These are phyloP conservation scores for Cyberlindnera maritima DNA, from an alignment of 805 yeast genomes.

Conservation along the genomic window DNA sequence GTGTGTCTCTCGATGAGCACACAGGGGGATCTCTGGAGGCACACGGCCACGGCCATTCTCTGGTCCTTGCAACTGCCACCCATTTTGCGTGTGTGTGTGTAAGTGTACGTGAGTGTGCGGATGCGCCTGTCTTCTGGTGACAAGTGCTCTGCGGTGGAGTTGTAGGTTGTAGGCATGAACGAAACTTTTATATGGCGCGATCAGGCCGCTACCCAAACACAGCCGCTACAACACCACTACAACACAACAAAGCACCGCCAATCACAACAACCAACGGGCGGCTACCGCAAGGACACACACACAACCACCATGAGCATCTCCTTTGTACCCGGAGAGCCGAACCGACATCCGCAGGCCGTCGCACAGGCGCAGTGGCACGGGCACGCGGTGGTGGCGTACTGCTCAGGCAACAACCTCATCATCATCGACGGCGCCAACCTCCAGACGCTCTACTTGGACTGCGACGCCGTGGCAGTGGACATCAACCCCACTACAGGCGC, in stretches of 20 bases:
- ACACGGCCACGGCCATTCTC: slow-evolving; percentile 90
- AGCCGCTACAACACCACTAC: too few relatives aligned
- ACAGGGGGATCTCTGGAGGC: slow-evolving; percentile 95
- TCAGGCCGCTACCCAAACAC: neutral
- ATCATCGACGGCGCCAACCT: slow-evolving; percentile 55
- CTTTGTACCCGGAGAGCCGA: slow-evolving; percentile 86
- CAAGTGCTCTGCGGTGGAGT: neutral
- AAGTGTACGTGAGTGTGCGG: too few relatives aligned
- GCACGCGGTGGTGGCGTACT: slow-evolving; percentile 60
- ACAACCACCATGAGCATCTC: slow-evolving; percentile 50
- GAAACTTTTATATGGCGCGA: slow-evolving; percentile 3
- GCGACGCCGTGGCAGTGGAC: slow-evolving; percentile 65
- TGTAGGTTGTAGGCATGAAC: neutral
- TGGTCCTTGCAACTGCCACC: slow-evolving; percentile 79
- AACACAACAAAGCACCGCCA: too few relatives aligned
- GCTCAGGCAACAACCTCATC: slow-evolving; percentile 86
- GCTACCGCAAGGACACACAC: neutral
- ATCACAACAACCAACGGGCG: neutral
- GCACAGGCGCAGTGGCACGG: slow-evolving; percentile 64
- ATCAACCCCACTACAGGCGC: slow-evolving; percentile 60
- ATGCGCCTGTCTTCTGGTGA: too few relatives aligned
- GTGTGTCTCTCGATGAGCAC: slow-evolving; percentile 86
- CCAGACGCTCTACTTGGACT: slow-evolving; percentile 73
- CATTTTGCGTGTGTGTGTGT: slow-evolving; percentile 3
- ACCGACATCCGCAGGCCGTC: slow-evolving; percentile 50